Evolutionary conservation across 2,329 filamentous ascomycete genomes (phyloP).

Genomic region (Penicillium sp.): DNA sequence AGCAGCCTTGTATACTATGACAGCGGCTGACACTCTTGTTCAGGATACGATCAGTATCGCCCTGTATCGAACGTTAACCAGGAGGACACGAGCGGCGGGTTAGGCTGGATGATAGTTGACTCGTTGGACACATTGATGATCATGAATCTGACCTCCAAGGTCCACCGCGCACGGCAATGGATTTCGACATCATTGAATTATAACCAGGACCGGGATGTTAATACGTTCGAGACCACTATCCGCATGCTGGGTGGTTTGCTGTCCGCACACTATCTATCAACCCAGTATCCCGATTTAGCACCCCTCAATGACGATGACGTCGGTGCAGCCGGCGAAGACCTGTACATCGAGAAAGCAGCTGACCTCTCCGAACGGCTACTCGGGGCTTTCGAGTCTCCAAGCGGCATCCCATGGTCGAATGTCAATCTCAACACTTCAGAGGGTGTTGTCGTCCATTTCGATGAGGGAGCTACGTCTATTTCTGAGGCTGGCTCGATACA

Average conservation of each 20-base stretch:
- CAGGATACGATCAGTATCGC: constrained; percentile 63
- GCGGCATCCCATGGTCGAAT: constrained; percentile 82
- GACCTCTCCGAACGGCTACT: constrained; percentile 82
- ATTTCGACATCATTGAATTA: constrained; percentile 71
- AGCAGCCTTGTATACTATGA: background rate
- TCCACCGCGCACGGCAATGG: constrained; percentile 82
- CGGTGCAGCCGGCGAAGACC: constrained; percentile 68
- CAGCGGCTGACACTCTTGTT: background rate
- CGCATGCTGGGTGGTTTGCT: constrained; percentile 90
- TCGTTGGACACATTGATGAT: constrained; percentile 92
- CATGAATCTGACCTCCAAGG: constrained; percentile 86
- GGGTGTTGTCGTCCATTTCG: constrained; percentile 71
- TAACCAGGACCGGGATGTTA: constrained; percentile 89
- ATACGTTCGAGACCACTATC: constrained; percentile 95
- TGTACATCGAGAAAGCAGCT: constrained; percentile 92
- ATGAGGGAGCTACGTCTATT: constrained; percentile 81
- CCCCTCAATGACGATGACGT: constrained; percentile 62
- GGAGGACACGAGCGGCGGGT: constrained; percentile 77
- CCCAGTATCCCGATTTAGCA: constrained; percentile 67
- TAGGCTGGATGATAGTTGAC: constrained; percentile 98
- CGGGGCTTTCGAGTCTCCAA: constrained; percentile 75
- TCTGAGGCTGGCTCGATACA: constrained; percentile 88
- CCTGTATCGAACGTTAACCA: constrained; percentile 68
- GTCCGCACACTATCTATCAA: constrained; percentile 90
- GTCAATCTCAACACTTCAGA: constrained; percentile 71